A percentile compares a stretch with the other conserved stretches of the same genome.
Evolutionary conservation across 768 basidiomycete species (phyloP).

Genomic region (Phanerochaete carnosa): DNA sequence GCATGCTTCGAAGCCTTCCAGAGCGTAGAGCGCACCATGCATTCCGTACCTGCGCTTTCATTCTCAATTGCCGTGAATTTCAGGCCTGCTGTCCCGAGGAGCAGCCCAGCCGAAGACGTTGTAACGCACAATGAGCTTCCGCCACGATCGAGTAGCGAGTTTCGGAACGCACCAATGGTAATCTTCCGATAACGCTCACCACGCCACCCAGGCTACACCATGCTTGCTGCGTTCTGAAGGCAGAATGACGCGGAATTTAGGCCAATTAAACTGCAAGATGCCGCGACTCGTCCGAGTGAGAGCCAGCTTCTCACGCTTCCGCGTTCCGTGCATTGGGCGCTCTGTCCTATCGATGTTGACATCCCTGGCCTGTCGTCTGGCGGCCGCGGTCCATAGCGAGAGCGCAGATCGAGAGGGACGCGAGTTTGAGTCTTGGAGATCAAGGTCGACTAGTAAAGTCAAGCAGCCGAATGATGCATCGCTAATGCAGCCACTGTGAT

Average conservation of each 20-base stretch:
- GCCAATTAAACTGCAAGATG: background rate
- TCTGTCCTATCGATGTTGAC: no score
- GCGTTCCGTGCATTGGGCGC: slow-evolving; percentile 49
- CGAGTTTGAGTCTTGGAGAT: no score
- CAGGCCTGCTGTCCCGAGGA: slow-evolving; percentile 91
- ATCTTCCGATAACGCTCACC: slow-evolving; percentile 99
- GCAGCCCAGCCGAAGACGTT: slow-evolving; percentile 99
- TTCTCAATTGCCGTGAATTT: slow-evolving; percentile 99
- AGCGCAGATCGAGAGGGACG: no score
- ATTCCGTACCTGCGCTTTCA: slow-evolving; percentile 99
- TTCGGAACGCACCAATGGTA: slow-evolving; percentile 92
- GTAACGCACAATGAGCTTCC: slow-evolving; percentile 13
- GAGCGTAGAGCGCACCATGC: slow-evolving; percentile 25
- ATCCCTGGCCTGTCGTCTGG: no score
- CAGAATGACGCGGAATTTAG: background rate
- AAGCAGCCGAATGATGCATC: no score
- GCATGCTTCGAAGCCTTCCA: background rate
- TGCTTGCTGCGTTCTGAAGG: no score
- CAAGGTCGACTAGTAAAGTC: no score
- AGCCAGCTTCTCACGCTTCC: background rate
- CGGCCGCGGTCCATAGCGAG: no score
- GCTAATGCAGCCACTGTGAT: no score
- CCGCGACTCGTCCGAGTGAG: slow-evolving; percentile 1
- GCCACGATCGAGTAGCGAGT: slow-evolving; percentile 21
- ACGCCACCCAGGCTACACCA: slow-evolving; percentile 73